Conservation (phyloP, 139 green algal genomes). For the Yamagishiella unicocca region DNA sequence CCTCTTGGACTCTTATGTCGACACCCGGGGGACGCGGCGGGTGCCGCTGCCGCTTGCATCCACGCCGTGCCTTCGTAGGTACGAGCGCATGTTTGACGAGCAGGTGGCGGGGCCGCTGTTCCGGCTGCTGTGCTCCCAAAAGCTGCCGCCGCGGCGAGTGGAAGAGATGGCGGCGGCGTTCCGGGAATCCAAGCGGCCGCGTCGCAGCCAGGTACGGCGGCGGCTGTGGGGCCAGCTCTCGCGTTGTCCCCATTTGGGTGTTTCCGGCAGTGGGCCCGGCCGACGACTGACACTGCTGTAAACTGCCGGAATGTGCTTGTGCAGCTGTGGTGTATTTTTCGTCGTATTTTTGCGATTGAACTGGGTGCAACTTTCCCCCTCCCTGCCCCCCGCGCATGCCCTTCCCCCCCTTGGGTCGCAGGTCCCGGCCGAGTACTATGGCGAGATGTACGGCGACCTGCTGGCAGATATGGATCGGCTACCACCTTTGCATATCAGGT, state of each 20-base stretch:
- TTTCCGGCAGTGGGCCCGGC: too few relatives aligned
- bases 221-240: too few relatives aligned
- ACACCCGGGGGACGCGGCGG: not conserved
- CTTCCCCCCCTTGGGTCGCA: not conserved
- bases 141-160: not conserved
- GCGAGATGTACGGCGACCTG: constrained; percentile 53
- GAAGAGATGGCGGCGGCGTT: constrained; percentile 40
- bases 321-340: too few relatives aligned
- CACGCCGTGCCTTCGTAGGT: constrained; percentile 51
- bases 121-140: constrained; percentile 11
- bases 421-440: not conserved
- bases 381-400: too few relatives aligned
- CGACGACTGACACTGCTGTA: too few relatives aligned
- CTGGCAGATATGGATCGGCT: constrained; percentile 46
- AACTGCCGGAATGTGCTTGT: too few relatives aligned
- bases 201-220: constrained; percentile 37
- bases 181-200: not conserved
- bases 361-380: too few relatives aligned
- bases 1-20: too few relatives aligned
- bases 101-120: constrained; percentile 50
- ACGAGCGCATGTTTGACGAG: constrained; percentile 65
- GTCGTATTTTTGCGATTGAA: too few relatives aligned
- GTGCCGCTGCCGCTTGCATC: not conserved
- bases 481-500: constrained; percentile 48
- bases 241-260: too few relatives aligned